A percentile compares a stretch with the other conserved stretches of the same genome.
phyloP scores from a whole-genome alignment of 169 alveolate species.

The Cryptosporidium viatorum region DNA sequence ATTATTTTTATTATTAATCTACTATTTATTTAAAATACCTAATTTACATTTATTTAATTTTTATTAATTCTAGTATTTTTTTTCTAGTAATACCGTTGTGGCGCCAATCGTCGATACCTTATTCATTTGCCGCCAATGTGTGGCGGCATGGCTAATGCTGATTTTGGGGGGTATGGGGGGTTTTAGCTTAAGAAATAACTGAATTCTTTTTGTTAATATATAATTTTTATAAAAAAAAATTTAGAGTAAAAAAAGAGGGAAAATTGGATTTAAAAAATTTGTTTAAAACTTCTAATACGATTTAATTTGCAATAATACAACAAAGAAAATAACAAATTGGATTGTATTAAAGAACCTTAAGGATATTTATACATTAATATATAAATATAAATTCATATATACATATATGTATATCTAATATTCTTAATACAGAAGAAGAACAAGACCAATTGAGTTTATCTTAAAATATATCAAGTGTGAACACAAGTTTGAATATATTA shows the following conservation, averaged over 20 bases:
- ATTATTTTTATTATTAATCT: neutral
- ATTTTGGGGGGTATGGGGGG: constrained; percentile 18
- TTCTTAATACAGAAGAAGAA: neutral
- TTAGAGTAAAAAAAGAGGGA: neutral
- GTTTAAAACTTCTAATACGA: neutral
- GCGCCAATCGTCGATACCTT: neutral
- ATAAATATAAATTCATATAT: no score
- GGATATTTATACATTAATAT: neutral
- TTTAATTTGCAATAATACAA: neutral
- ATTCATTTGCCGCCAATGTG: neutral
- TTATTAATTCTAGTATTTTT: neutral
- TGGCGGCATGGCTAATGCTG: neutral
- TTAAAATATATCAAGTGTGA: neutral
- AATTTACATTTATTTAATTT: neutral
- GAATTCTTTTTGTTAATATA: neutral
- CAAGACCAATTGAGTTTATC: neutral
- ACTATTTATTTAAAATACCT: neutral
- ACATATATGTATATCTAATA: no score
- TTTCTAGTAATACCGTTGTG: neutral
- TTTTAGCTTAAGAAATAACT: neutral
- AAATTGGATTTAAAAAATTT: no score
- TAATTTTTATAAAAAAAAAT: no score
- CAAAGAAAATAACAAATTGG: neutral
- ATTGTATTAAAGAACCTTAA: neutral
- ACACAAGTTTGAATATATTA: neutral